phyloP scores from a whole-genome alignment of 2,329 filamentous ascomycete genomes.

The Colletotrichum tamarilloi region DNA sequence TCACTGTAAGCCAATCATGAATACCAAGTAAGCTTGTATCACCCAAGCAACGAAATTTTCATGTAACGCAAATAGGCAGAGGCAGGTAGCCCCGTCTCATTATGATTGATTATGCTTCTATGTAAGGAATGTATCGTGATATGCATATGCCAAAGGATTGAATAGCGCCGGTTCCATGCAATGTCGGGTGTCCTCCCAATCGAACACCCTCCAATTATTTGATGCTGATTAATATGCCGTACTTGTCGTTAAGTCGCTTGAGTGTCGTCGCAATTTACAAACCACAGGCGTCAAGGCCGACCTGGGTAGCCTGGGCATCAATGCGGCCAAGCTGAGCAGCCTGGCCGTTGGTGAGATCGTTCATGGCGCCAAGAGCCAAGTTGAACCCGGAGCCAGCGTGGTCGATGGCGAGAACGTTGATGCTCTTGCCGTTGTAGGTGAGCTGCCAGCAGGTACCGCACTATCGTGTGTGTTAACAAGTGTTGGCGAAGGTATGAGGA shows the following conservation, averaged over 20 bases:
- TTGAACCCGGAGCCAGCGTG: conserved; percentile 63
- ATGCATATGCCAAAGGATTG: conserved; percentile 31
- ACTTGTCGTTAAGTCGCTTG: background rate
- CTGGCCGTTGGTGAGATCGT: conserved; percentile 64
- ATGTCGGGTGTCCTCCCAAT: background rate
- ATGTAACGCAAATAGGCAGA: background rate
- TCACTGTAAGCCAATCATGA: background rate
- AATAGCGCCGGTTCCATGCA: conserved; percentile 31
- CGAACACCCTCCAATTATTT: background rate
- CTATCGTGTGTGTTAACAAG: conserved; percentile 38
- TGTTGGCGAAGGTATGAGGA: background rate
- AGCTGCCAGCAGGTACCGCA: conserved; percentile 72
- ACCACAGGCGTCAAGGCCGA: conserved; percentile 56
- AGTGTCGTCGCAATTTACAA: conserved; percentile 40
- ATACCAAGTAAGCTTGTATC: background rate
- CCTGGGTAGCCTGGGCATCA: conserved; percentile 59
- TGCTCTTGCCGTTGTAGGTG: conserved; percentile 59
- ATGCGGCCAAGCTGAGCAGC: conserved; percentile 62
- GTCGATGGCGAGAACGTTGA: conserved; percentile 69
- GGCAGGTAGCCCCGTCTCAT: conserved; percentile 19
- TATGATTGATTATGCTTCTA: conserved; percentile 19
- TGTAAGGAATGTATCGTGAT: conserved; percentile 33
- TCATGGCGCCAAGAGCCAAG: conserved; percentile 66
- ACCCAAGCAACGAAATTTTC: background rate
- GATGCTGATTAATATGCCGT: conserved; percentile 12